These are phyloP conservation scores for Monascus ruber DNA, from an alignment of 2,329 filamentous ascomycete genomes.

Conservation along the genomic window DNA sequence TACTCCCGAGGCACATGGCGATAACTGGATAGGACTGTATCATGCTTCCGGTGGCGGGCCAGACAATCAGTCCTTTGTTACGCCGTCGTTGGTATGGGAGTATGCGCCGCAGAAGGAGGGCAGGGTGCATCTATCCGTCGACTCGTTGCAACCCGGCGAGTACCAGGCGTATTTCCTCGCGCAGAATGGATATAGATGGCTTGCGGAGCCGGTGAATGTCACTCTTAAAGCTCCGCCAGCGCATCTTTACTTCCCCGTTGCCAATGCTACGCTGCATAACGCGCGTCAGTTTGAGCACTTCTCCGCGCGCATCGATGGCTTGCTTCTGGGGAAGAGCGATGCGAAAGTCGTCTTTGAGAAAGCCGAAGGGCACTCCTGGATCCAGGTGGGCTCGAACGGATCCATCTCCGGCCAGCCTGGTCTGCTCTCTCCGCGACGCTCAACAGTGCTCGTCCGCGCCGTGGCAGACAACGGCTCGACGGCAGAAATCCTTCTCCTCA, in stretches of 20 bases:
- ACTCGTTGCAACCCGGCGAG: slow-evolving; percentile 15
- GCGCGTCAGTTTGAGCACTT: slow-evolving; percentile 25
- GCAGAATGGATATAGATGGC: slow-evolving; percentile 25
- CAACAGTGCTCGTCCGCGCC: slow-evolving; percentile 18
- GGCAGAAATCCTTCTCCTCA: slow-evolving; percentile 16
- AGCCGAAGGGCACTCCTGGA: slow-evolving; percentile 19
- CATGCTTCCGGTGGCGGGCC: background rate
- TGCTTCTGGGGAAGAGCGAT: slow-evolving; percentile 17
- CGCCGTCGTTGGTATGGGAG: slow-evolving; percentile 19
- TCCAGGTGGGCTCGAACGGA: slow-evolving; percentile 21
- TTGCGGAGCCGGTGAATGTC: slow-evolving; percentile 24
- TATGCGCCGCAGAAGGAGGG: slow-evolving; percentile 20
- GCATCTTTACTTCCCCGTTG: background rate
- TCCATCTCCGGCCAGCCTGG: slow-evolving; percentile 26
- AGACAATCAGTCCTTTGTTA: background rate
- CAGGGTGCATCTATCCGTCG: slow-evolving; percentile 13
- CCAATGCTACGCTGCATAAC: slow-evolving; percentile 22
- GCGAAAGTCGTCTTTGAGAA: slow-evolving; percentile 17
- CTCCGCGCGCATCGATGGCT: slow-evolving; percentile 19
- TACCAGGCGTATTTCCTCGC: slow-evolving; percentile 31
- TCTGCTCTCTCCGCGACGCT: slow-evolving; percentile 2
- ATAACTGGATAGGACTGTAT: background rate
- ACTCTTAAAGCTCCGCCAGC: slow-evolving; percentile 6
- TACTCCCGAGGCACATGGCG: background rate
- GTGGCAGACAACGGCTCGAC: slow-evolving; percentile 12